Base-by-base conservation (phyloP, 306 rosid genomes). In the Quercus engelmannii region DNA sequence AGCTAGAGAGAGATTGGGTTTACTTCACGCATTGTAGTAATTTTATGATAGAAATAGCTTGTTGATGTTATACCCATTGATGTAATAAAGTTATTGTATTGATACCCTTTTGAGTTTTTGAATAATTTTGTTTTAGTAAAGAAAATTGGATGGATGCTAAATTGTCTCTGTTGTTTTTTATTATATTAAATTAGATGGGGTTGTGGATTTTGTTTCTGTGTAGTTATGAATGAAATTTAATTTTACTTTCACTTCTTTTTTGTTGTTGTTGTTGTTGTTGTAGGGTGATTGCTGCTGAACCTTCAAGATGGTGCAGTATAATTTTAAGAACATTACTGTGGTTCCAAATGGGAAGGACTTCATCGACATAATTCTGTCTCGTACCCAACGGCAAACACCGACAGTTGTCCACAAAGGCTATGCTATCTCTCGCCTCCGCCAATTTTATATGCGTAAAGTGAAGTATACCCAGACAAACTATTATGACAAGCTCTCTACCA, bases 361-460 rank as follows among this genome's bases (percentile, higher is more conserved):
- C 52, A 21, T 90, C 63, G 94, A 94, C 76, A 94, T 94, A 55
- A 89, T 90, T 75, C 90, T 94, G 12, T 94, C 98, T 15, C 94
- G 96, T 43, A 94, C 97, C 30, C 97, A 92, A 76, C 86, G 98
- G 7, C 97, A 90, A 79, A 94, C 97, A 1, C 98, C 97, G 2
- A 92, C 96, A 0, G 98, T 94, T 64, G 96, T 94, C 13, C 98
- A 94, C 84, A 94, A 92, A 70, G 98, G 98, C 1, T 89, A 94
- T 79, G 89, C 92, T 15, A 94, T 92, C 55, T 71, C 93, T 7
- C 92, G 97, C 3, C 87, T 94, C 18, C 94, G 97, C 55, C 93
- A 88, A 61, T 90, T 92, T 81, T 94, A 92, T 30, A 94, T 92
- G 96, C 92, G 94, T 58, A 94, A 90, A 85, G 98, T 94, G 30